Base-by-base conservation (phyloP, 2,329 filamentous ascomycete genomes). In the Sarocladiaceae sp. region DNA sequence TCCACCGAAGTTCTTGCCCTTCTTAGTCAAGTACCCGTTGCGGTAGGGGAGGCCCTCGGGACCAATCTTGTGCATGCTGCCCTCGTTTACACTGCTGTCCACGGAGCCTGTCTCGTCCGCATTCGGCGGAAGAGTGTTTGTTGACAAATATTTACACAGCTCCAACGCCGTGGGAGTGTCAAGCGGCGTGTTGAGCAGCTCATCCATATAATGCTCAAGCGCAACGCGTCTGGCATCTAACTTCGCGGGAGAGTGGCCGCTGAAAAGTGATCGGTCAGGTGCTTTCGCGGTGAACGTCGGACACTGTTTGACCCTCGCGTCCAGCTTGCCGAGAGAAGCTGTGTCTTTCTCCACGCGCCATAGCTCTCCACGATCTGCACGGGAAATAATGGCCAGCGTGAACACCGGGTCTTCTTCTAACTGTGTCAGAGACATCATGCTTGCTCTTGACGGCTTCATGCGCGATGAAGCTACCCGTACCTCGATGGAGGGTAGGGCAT, bases 1-100 rank as follows among this genome's bases (percentile, higher is more conserved):
- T 40, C 93, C 93, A 43, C 93, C 93, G 66, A 98, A 98, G 58
- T 97, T 97, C 72, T 98, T 98, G 40, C 93, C 93, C 53, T 87
- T 80, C 69, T 98, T 98, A 2, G 93, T 97, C 41, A 98, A 69
- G 62, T 97, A 98, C 7, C 93, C 93, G 58, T 83, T 90, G 58
- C 88, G 88, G 47, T 82, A 74, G 7, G 84, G 80, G 40, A 82
- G 79, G 3, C 81, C 80, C 54, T 83, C 79, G 5, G 79, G 72
- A 1, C 80, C 78, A 3, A 69, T 67, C 57, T 60, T 44, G 58
- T 61, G 33, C 61, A 65, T 49, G 23, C 50, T 60, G 3, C 46
- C 51, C 40, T 61, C 60, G 3, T 52, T 48, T 13, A 47, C 48
- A 2, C 50, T 46, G 16, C 53, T 55, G 10, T 51, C 52, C 15